These are phyloP conservation scores for Bassia scoparia DNA, from an alignment of 148 eudicot genomes.

Conservation along the genomic window DNA sequence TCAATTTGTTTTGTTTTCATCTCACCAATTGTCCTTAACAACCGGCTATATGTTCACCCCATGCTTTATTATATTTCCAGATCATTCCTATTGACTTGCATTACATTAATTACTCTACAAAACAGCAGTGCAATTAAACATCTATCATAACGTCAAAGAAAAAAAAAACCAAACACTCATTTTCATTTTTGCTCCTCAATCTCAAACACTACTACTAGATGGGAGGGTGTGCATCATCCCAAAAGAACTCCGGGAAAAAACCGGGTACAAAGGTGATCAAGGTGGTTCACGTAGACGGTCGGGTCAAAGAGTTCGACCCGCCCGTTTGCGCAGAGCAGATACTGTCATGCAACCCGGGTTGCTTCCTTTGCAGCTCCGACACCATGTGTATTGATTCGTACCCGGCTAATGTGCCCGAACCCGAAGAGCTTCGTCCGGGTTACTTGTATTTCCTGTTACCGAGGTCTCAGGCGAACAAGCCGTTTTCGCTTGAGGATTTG, in stretches of 20 bases:
- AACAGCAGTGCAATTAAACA: too few species aligned
- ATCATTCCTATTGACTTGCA: background rate
- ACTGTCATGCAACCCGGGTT: conserved; percentile 27
- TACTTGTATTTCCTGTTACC: conserved; percentile 30
- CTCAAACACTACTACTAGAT: background rate
- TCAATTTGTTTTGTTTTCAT: too few species aligned
- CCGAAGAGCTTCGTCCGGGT: conserved; percentile 28
- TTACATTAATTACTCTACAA: background rate
- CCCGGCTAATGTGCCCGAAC: conserved; percentile 19
- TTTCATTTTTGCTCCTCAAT: too few species aligned
- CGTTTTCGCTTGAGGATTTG: conserved; percentile 35
- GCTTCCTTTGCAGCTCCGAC: conserved; percentile 26
- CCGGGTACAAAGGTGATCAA: conserved; percentile 9
- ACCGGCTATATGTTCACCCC: background rate
- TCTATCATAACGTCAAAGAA: background rate
- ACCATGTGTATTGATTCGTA: conserved; percentile 23
- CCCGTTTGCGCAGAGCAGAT: conserved; percentile 29
- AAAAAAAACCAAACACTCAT: background rate
- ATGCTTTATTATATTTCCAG: background rate
- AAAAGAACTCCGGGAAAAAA: background rate
- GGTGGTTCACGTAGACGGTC: conserved; percentile 29
- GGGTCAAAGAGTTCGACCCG: conserved; percentile 24
- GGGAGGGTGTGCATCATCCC: conserved; percentile 32
- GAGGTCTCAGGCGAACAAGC: conserved; percentile 10
- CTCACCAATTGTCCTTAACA: background rate